Base-by-base conservation (phyloP, 2,329 filamentous ascomycete genomes). In the Monilinia aucupariae region DNA sequence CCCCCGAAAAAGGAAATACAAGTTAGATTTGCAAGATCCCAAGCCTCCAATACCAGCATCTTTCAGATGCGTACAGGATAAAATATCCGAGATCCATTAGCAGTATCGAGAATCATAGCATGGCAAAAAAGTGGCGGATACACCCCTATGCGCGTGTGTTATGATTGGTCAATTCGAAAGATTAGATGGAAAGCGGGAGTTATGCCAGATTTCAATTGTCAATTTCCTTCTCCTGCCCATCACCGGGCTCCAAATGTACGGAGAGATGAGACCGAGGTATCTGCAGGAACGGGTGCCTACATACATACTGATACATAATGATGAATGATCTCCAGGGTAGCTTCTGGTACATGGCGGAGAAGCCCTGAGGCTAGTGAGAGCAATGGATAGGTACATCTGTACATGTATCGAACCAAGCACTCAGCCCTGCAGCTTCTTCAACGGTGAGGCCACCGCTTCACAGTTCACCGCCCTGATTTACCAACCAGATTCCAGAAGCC, bases 241-340 rank as follows among this genome's bases (percentile, higher is more conserved):
- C 63, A 62, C 52, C 54, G 63, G 27, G 6, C 27, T 30, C 27
- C 65, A 53, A 63, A 66, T 64, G 52, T 52, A 65, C 65, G 64
- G 64, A 61, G 65, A 52, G 62, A 61, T 53, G 48, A 67, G 67
- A 71, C 69, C 67, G 64, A 69, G 67, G 62, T 66, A 65, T 66
- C 68, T 66, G 70, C 71, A 71, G 69, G 64, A 68, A 66, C 70
- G 70, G 69, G 62, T 66, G 64, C 65, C 65, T 69, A 71, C 70
- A 71, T 69, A 65, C 66, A 69, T 66, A 69, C 62, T 63, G 64
- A 55, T 63, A 64, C 66, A 62, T 64, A 61, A 62, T 48, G 51
- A 58, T 62, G 59, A 65, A 64, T 60, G 53, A 58, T 53, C 49
- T 49, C 48, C 59, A 64, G 63, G 60, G 67, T 67, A 68, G 68